Evolutionary conservation across 169 alveolate genomes (phyloP).

Genomic region (Plasmodium sp.): DNA sequence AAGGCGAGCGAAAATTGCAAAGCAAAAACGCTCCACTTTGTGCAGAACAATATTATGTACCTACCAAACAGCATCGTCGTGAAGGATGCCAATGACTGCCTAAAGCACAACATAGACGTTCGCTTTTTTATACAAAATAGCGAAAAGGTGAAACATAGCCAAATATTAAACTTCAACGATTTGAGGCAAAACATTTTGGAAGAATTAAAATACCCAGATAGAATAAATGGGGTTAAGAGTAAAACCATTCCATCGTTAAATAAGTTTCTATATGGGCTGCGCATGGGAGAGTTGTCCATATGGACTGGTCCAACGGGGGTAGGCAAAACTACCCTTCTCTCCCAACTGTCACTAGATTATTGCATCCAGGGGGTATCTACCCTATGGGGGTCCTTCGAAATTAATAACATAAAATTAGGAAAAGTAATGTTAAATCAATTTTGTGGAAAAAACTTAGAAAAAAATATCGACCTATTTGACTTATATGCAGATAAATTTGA

Average conservation of each 20-base stretch:
- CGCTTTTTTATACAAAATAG: conserved; percentile 80
- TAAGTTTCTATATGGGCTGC: conserved; percentile 89
- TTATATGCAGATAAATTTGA: conserved; percentile 90
- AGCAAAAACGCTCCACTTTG: not conserved
- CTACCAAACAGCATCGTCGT: conserved; percentile 15
- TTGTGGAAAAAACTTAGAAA: conserved; percentile 88
- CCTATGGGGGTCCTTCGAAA: conserved; percentile 97
- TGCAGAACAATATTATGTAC: conserved; percentile 53
- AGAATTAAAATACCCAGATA: conserved; percentile 85
- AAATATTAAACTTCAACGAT: conserved; percentile 90
- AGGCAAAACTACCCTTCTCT: conserved; percentile 96
- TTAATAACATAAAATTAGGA: conserved; percentile 92
- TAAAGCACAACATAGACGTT: conserved; percentile 80
- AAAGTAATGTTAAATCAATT: conserved; percentile 92
- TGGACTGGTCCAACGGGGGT: conserved; percentile 98
- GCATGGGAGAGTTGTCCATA: conserved; percentile 95
- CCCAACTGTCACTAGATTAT: conserved; percentile 94
- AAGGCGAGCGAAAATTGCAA: not conserved
- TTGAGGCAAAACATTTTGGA: conserved; percentile 85
- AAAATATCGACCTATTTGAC: conserved; percentile 82
- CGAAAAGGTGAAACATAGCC: conserved; percentile 88
- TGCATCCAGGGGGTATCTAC: conserved; percentile 93
- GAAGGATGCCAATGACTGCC: conserved; percentile 96
- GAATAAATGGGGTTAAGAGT: conserved; percentile 82
- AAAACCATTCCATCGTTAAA: conserved; percentile 85